Base-by-base conservation (phyloP, 352 stramenopile genomes). In the Aphanomyces astaci region DNA sequence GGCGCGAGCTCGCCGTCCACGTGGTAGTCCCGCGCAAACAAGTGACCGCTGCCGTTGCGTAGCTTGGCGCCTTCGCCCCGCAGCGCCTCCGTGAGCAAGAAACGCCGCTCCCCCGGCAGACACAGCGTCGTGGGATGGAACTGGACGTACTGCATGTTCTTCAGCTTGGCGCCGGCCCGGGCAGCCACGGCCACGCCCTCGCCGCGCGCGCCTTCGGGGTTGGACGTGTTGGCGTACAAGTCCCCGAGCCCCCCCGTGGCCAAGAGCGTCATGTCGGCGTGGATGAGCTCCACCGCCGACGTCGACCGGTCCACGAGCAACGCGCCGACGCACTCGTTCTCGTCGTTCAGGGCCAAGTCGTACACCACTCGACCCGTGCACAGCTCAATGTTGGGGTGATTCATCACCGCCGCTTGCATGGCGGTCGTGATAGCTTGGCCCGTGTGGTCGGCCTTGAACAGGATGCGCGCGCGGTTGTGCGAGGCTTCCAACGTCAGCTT, bases 131-230 rank as follows among this genome's bases (percentile, higher is more conserved):
- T 98, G 7, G 94, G 94, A 75, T 98, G 94, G 71, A 98, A 98
- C 78, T 98, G 94, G 27, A 98, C 90, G 72, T 97, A 98, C 77
- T 98, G 92, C 88, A 98, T 92, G 73, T 97, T 91, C 73, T 91
- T 85, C 31, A 93, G 78, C 57, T 73, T 76, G 19, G 84, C 83
- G 22, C 78, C 87, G 10, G 80, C 86, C 49, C 92, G 77, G 9
- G 81, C 79, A 10, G 92, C 94, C 56, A 98, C 72, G 0, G 78
- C 85, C 24, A 92, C 75, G 11, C 87, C 87, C 27, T 91, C 87
- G 9, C 82, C 82, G 46, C 83, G 78, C 27, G 87, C 85, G 5
- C 81, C 84, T 31, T 90, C 71, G 0, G 94, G 93, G 81, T 98
- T 98, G 9, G 91, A 98, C 19, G 91, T 97, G 73, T 98, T 96